Percentiles rank a stretch among this genome's conserved stretches.
Conservation (phyloP, 192 early-diverging fungal species). For the Entomortierella lignicola region DNA sequence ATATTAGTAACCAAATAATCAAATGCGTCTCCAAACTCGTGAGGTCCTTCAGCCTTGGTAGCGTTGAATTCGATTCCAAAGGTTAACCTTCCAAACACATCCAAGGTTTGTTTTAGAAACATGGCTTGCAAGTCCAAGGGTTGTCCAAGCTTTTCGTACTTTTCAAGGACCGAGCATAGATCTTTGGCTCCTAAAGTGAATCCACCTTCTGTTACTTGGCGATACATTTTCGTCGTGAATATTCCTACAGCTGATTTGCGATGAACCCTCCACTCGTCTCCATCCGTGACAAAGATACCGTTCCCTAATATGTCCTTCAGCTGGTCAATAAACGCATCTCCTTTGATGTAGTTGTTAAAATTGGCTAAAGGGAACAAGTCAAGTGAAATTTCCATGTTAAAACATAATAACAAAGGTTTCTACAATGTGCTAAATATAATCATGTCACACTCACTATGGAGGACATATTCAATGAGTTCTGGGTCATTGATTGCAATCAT, state of each 20-base stretch:
- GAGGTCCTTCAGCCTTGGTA: constrained; percentile 9
- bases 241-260: constrained; percentile 57
- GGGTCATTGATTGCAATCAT: constrained; percentile 28
- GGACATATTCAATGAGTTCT: constrained; percentile 42
- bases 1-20: constrained; percentile 57
- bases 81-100: constrained; percentile 51
- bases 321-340: constrained; percentile 27
- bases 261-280: constrained; percentile 61
- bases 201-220: constrained; percentile 25
- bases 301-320: constrained; percentile 59
- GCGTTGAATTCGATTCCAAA: constrained; percentile 41
- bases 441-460: constrained; percentile 41
- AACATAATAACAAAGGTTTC: too few relatives aligned
- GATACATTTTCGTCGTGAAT: constrained; percentile 48
- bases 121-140: constrained; percentile 57
- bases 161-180: constrained; percentile 22
- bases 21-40: constrained; percentile 62
- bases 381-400: too few relatives aligned
- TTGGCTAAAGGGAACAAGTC: too few relatives aligned
- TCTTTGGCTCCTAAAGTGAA: constrained; percentile 14
- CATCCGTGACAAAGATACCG: constrained; percentile 71
- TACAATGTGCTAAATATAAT: too few relatives aligned
- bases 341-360: constrained; percentile 49
- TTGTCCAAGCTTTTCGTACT: background rate
- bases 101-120: constrained; percentile 58